These are phyloP conservation scores for Pythium oligandrum DNA, from an alignment of 352 stramenopile species.

Conservation along the genomic window DNA sequence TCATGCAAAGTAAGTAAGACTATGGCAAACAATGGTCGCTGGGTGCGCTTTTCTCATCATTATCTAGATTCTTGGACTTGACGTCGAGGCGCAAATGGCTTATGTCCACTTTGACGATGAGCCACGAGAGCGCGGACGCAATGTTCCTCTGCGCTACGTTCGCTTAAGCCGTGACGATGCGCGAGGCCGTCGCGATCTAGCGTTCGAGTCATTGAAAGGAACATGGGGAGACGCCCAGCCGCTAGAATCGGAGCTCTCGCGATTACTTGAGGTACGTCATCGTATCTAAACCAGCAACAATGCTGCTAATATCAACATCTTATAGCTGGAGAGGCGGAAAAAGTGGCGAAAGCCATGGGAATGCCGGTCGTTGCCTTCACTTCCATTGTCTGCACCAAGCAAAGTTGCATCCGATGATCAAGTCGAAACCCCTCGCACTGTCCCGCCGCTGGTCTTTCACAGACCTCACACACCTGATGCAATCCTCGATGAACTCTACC, in stretches of 20 bases:
- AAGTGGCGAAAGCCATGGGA: constrained; percentile 25
- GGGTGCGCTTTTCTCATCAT: neutral
- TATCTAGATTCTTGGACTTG: neutral
- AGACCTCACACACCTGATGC: too few relatives aligned
- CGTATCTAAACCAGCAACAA: neutral
- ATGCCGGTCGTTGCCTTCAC: constrained; percentile 4
- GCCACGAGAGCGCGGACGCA: constrained; percentile 36
- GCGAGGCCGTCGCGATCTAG: constrained; percentile 6
- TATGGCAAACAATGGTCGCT: neutral
- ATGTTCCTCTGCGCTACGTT: constrained; percentile 33
- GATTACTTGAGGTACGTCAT: constrained; percentile 31
- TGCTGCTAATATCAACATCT: neutral
- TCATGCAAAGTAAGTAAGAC: constrained; percentile 18
- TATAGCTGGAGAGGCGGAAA: constrained; percentile 20
- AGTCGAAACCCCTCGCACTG: too few relatives aligned
- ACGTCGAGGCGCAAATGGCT: constrained; percentile 8
- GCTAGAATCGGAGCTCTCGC: constrained; percentile 27
- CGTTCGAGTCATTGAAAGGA: constrained; percentile 27
- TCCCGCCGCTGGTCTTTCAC: too few relatives aligned
- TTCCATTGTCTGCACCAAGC: neutral
- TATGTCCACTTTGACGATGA: constrained; percentile 49
- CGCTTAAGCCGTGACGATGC: constrained; percentile 27
- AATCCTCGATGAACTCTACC: constrained; percentile 27
- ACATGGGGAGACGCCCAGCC: constrained; percentile 30
- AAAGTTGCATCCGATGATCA: too few relatives aligned